Evolutionary conservation across 2,329 filamentous ascomycete species (phyloP).

Genomic region (Arthroderma sp.): DNA sequence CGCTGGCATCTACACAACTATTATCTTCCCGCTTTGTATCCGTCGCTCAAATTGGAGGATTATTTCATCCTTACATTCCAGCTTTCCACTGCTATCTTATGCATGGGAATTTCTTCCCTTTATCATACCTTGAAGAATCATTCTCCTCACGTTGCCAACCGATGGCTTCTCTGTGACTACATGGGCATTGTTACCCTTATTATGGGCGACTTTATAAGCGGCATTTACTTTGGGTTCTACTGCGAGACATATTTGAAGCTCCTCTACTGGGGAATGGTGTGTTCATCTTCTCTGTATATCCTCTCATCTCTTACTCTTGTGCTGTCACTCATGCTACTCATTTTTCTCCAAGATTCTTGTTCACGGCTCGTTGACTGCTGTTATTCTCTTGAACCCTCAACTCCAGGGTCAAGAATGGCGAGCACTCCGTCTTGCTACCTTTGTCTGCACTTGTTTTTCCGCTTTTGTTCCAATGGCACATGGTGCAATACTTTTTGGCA

Average conservation of each 20-base stretch:
- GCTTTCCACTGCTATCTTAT: conserved; percentile 19
- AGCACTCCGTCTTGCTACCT: conserved; percentile 16
- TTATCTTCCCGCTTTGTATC: neutral
- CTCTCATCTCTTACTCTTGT: neutral
- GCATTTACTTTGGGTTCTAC: conserved; percentile 25
- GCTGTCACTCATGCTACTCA: neutral
- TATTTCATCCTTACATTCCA: conserved; percentile 12
- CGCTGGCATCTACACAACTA: conserved; percentile 1
- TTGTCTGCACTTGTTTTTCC: conserved; percentile 20
- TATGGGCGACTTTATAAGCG: conserved; percentile 23
- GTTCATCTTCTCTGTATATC: conserved; percentile 4
- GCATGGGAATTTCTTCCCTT: conserved; percentile 19
- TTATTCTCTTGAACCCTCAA: conserved; percentile 23
- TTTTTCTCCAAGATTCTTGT: conserved; percentile 15
- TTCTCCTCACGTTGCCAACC: conserved; percentile 14
- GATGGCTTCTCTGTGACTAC: conserved; percentile 21
- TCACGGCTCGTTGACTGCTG: conserved; percentile 18
- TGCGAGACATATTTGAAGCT: conserved; percentile 18
- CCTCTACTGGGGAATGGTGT: conserved; percentile 25
- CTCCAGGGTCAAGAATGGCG: conserved; percentile 20
- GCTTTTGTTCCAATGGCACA: conserved; percentile 24
- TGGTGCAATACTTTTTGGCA: conserved; percentile 16
- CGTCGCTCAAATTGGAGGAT: conserved; percentile 5
- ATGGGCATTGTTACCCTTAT: conserved; percentile 22
- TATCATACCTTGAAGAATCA: conserved; percentile 26